A percentile compares a stretch with the other conserved stretches of the same genome.
phyloP scores from a whole-genome alignment of 2,329 filamentous ascomycete species.

The Metarhizium anisopliae region DNA sequence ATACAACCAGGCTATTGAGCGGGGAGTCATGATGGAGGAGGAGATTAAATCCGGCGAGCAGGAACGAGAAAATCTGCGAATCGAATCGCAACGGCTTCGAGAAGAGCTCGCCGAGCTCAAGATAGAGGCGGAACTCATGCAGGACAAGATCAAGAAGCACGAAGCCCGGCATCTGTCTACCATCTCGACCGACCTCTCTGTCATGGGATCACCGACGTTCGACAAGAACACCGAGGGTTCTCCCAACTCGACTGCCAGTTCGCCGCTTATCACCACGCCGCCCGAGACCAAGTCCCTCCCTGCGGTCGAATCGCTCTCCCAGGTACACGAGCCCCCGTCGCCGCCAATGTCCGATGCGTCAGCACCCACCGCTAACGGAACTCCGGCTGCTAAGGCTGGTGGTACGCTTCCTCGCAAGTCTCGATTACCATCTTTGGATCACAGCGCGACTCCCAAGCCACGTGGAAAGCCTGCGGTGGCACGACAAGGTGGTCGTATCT shows the following conservation, averaged over 20 bases:
- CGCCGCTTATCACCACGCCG: slow-evolving; percentile 81
- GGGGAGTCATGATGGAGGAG: slow-evolving; percentile 87
- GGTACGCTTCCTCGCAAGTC: slow-evolving; percentile 30
- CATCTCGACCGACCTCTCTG: slow-evolving; percentile 53
- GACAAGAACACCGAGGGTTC: slow-evolving; percentile 63
- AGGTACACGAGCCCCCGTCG: slow-evolving; percentile 77
- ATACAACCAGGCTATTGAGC: slow-evolving; percentile 89
- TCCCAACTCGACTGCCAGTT: slow-evolving; percentile 79
- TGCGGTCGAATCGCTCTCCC: slow-evolving; percentile 49
- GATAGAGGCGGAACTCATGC: slow-evolving; percentile 88
- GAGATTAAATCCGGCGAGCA: slow-evolving; percentile 87
- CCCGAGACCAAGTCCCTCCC: slow-evolving; percentile 60
- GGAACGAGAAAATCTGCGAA: slow-evolving; percentile 80
- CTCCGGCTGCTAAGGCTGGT: slow-evolving; percentile 31
- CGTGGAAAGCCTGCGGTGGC: slow-evolving; percentile 35
- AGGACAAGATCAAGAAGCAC: slow-evolving; percentile 81
- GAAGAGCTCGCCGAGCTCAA: slow-evolving; percentile 90
- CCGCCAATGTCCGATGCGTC: slow-evolving; percentile 88
- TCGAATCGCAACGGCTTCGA: slow-evolving; percentile 80
- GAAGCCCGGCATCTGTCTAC: slow-evolving; percentile 48
- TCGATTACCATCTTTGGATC: slow-evolving; percentile 46
- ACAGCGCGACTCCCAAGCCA: slow-evolving; percentile 47
- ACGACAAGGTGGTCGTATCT: slow-evolving; percentile 28
- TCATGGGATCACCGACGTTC: slow-evolving; percentile 62
- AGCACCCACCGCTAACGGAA: slow-evolving; percentile 43